Evolutionary conservation across 2,329 filamentous ascomycete genomes (phyloP).

Genomic region (Byssothecium circinans): DNA sequence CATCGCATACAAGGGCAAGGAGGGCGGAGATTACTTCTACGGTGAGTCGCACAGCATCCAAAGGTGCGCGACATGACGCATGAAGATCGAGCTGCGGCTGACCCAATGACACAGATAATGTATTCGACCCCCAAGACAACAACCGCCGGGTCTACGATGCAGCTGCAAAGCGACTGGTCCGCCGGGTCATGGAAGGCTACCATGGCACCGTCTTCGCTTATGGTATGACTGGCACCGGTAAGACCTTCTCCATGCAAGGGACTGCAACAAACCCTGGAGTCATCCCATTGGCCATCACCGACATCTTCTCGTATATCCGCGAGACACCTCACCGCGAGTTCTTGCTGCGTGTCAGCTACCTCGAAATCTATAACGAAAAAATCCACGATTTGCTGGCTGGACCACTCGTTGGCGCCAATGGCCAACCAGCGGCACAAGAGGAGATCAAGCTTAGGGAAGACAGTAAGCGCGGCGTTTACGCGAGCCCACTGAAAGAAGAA

Average conservation of each 20-base stretch:
- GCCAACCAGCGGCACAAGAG: conserved; percentile 62
- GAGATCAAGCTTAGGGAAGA: conserved; percentile 98
- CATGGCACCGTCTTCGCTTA: conserved; percentile 98
- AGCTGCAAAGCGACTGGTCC: conserved; percentile 87
- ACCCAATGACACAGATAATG: conserved; percentile 70
- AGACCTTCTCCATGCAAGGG: conserved; percentile 99
- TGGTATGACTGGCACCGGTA: conserved; percentile 97
- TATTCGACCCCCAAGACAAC: conserved; percentile 90
- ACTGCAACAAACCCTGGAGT: conserved; percentile 94
- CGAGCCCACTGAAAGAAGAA: conserved; percentile 93
- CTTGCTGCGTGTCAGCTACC: conserved; percentile 89
- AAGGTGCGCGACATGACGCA: conserved; percentile 41
- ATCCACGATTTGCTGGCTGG: conserved; percentile 91
- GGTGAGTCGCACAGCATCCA: conserved; percentile 62
- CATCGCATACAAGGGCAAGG: conserved; percentile 81
- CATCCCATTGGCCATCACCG: conserved; percentile 94
- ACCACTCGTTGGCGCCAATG: conserved; percentile 60
- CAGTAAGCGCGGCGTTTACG: conserved; percentile 94
- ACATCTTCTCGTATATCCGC: conserved; percentile 98
- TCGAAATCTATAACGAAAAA: conserved; percentile 98
- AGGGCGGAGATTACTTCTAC: conserved; percentile 90
- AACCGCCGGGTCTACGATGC: conserved; percentile 95
- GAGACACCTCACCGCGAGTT: conserved; percentile 96
- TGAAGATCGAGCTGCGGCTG: conserved; percentile 10
- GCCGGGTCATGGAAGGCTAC: conserved; percentile 98